phyloP scores from a whole-genome alignment of 1,139 yeast genomes.

The Yamadazyma jaroonii region DNA sequence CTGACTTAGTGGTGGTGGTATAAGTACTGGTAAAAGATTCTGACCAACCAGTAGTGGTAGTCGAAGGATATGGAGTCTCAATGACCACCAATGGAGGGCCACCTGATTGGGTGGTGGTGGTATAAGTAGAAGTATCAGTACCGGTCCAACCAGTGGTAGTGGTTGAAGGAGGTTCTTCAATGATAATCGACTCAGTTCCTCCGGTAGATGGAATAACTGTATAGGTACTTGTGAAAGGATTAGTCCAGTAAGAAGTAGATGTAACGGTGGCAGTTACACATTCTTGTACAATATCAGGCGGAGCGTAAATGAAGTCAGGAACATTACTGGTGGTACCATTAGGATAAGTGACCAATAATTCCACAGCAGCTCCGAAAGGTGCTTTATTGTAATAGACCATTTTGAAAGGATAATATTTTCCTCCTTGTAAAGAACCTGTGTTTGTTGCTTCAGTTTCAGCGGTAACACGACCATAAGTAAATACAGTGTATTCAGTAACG shows the following conservation, averaged over 20 bases:
- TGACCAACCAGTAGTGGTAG: not conserved
- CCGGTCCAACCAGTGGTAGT: not conserved
- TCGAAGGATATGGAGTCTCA: not conserved
- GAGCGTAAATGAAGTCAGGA: too few species aligned
- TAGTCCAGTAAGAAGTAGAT: not conserved
- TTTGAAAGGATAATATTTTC: slow-evolving; percentile 2
- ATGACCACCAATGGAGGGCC: not conserved
- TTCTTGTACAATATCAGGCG: too few species aligned
- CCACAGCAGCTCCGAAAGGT: not conserved
- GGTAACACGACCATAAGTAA: not conserved
- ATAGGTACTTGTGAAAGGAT: not conserved
- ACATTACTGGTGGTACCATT: not conserved
- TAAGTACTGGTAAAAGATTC: not conserved
- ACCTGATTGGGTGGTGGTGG: not conserved
- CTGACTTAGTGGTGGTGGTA: not conserved
- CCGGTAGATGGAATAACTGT: not conserved
- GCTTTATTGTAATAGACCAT: slow-evolving; percentile 1
- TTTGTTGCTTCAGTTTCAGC: not conserved
- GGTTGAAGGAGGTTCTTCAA: not conserved
- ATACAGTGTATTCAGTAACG: too few species aligned
- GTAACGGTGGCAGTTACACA: not conserved
- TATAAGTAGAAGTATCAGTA: not conserved
- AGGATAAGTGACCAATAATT: not conserved
- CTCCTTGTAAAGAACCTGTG: not conserved
- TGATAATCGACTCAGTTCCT: not conserved